phyloP scores from a whole-genome alignment of 73 alveolate species.

The Tetrahymena thermophila region DNA sequence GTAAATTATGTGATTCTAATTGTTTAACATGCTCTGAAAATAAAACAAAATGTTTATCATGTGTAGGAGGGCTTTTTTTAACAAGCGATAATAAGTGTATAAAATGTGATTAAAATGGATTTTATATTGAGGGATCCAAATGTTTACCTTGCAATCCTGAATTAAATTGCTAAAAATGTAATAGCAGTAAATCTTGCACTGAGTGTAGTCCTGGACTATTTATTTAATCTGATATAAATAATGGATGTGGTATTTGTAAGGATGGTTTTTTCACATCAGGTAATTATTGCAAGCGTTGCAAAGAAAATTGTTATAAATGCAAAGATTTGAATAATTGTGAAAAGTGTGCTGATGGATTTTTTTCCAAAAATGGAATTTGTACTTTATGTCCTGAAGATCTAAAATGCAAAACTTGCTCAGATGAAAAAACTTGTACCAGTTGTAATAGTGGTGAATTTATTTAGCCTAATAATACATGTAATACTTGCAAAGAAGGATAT shows the following conservation, averaged over 20 bases:
- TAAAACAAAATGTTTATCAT: too few species aligned
- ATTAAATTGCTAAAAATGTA: neutral
- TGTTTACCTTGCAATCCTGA: neutral
- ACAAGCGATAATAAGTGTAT: too few species aligned
- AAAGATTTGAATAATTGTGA: neutral
- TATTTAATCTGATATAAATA: neutral
- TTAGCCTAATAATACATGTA: neutral
- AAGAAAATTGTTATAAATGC: neutral
- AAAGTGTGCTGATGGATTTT: neutral
- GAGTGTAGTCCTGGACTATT: neutral
- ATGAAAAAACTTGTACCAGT: neutral
- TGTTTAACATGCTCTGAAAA: too few species aligned
- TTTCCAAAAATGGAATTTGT: neutral
- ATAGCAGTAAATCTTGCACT: neutral
- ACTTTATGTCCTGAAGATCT: neutral
- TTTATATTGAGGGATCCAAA: too few species aligned
- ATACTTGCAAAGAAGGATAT: neutral
- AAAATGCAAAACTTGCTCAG: neutral
- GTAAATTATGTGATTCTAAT: too few species aligned
- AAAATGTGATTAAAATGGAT: too few species aligned
- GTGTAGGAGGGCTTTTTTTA: too few species aligned
- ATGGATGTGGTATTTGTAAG: neutral
- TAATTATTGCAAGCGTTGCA: neutral
- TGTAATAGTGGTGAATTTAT: neutral
- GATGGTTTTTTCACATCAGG: neutral